Evolutionary conservation across 1,139 yeast genomes (phyloP).

Genomic region (Blastobotrys arbuscula): DNA sequence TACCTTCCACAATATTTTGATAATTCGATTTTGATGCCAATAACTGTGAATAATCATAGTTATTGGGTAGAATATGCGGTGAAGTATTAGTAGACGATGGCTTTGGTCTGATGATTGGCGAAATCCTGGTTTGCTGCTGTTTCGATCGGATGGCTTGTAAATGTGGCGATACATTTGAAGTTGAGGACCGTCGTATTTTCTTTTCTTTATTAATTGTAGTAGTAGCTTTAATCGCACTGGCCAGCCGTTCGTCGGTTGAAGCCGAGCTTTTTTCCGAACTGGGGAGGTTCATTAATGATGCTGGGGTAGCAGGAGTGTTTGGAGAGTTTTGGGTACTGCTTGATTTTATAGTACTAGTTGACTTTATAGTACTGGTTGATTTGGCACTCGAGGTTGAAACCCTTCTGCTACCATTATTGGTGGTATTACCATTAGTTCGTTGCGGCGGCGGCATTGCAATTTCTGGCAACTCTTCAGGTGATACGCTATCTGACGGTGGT

Average conservation of each 20-base stretch:
- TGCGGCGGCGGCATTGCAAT: conserved; percentile 29
- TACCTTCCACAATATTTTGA: conserved; percentile 42
- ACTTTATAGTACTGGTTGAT: background rate
- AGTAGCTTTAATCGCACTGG: conserved; percentile 27
- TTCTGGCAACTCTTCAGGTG: conserved; percentile 26
- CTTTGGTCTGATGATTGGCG: conserved; percentile 25
- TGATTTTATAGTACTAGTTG: too few species aligned
- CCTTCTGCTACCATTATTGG: background rate
- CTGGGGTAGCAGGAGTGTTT: conserved; percentile 26
- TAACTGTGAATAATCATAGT: conserved; percentile 29
- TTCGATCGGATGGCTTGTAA: conserved; percentile 10
- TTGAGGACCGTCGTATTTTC: background rate
- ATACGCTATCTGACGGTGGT: conserved; percentile 4
- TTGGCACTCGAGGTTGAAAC: conserved; percentile 1
- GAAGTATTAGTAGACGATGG: conserved; percentile 15
- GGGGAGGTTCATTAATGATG: conserved; percentile 40
- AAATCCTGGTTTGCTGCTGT: conserved; percentile 12
- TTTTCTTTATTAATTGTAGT: conserved; percentile 15
- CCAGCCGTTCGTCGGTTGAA: conserved; percentile 23
- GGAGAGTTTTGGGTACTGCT: background rate
- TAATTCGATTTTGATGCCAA: conserved; percentile 40
- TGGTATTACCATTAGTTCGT: conserved; percentile 11
- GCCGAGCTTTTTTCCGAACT: conserved; percentile 16
- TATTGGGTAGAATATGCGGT: conserved; percentile 15
- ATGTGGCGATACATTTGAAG: conserved; percentile 10